phyloP scores from a whole-genome alignment of 2,329 filamentous ascomycete genomes.

The Elsinoe perseae region DNA sequence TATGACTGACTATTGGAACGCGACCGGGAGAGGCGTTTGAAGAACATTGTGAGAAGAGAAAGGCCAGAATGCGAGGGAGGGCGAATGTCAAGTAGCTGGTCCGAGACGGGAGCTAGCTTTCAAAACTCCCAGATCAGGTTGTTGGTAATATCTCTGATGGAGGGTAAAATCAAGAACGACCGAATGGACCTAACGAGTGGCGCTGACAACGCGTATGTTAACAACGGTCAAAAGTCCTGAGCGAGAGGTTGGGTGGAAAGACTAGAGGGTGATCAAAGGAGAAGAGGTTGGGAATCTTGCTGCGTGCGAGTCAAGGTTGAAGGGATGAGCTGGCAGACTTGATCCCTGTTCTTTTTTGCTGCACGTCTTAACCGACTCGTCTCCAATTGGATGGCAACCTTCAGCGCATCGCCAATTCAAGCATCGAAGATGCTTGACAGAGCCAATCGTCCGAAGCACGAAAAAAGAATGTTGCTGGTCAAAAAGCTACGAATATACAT shows the following conservation, averaged over 20 bases:
- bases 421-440: neutral
- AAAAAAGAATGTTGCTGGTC: neutral
- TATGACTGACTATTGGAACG: slow-evolving; percentile 42
- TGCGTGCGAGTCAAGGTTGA: slow-evolving; percentile 7
- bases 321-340: slow-evolving; percentile 6
- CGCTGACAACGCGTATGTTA: slow-evolving; percentile 8
- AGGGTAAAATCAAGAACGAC: neutral
- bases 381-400: neutral
- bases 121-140: neutral
- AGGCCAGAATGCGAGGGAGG: slow-evolving; percentile 17
- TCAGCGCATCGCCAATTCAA: slow-evolving; percentile 5
- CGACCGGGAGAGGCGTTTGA: slow-evolving; percentile 41
- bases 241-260: slow-evolving; percentile 12
- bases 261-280: neutral
- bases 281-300: slow-evolving; percentile 6
- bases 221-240: slow-evolving; percentile 10
- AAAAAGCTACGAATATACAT: neutral
- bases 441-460: neutral
- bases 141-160: slow-evolving; percentile 4
- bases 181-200: slow-evolving; percentile 11
- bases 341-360: neutral
- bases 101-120: slow-evolving; percentile 3
- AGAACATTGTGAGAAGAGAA: slow-evolving; percentile 36
- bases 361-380: neutral
- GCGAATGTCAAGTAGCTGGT: slow-evolving; percentile 13